These are phyloP conservation scores for Agarophyton chilense DNA, from an alignment of 23 red algal species.

Conservation along the genomic window DNA sequence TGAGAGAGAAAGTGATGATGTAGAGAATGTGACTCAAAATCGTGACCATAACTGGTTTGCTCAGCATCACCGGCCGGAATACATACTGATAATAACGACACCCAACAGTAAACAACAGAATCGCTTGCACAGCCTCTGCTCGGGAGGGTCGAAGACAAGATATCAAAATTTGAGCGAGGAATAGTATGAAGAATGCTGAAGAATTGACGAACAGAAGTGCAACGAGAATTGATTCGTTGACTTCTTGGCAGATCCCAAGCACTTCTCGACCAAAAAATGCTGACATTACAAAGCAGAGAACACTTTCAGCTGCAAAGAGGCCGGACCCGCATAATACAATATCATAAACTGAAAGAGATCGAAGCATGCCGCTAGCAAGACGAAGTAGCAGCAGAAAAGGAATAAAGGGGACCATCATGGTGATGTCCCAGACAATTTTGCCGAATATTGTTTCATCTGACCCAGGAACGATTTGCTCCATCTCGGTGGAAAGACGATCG, in stretches of 20 bases:
- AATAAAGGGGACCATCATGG: conserved; percentile 51
- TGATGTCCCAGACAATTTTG: conserved; percentile 33
- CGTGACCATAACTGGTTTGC: conserved; percentile 18
- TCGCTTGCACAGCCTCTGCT: conserved; percentile 27
- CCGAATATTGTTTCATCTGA: background rate
- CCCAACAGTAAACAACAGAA: conserved; percentile 28
- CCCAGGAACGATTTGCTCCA: conserved; percentile 45
- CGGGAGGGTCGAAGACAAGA: conserved; percentile 34
- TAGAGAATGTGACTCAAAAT: conserved; percentile 24
- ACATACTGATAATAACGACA: conserved; percentile 51
- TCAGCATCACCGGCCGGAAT: conserved; percentile 50
- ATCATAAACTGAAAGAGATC: conserved; percentile 42
- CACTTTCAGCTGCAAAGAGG: conserved; percentile 26
- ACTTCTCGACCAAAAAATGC: conserved; percentile 37
- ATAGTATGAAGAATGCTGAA: background rate
- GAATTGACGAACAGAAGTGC: conserved; percentile 37
- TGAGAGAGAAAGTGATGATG: conserved; percentile 41
- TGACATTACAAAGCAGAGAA: conserved; percentile 30
- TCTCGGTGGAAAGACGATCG: conserved; percentile 8
- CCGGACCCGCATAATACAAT: conserved; percentile 38
- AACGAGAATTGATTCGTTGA: conserved; percentile 25
- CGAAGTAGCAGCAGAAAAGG: conserved; percentile 31
- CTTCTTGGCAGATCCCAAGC: conserved; percentile 1
- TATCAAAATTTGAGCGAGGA: conserved; percentile 40
- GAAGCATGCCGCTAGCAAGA: background rate